Conservation (phyloP, 768 basidiomycete genomes). For the Suillus ampliporus region DNA sequence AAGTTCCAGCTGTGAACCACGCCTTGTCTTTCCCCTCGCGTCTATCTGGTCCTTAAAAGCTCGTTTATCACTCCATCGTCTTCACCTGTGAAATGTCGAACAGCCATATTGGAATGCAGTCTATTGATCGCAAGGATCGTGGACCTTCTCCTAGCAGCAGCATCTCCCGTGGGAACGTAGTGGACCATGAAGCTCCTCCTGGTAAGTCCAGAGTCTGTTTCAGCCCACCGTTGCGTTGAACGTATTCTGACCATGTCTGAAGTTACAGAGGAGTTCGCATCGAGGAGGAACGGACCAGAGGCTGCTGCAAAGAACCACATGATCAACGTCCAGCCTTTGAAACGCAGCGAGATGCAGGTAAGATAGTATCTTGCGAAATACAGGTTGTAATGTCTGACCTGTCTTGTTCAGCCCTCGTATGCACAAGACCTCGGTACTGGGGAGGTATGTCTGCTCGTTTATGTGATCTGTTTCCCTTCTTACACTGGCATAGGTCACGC, state of each 20-base stretch:
- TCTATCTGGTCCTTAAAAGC: constrained; percentile 23
- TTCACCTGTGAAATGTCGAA: constrained; percentile 29
- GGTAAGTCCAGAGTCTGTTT: constrained; percentile 47
- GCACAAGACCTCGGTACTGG: constrained; percentile 84
- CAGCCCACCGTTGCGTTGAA: constrained; percentile 3
- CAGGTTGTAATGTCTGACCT: neutral
- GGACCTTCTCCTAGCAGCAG: constrained; percentile 42
- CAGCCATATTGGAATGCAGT: neutral
- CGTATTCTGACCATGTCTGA: constrained; percentile 22
- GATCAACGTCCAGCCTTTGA: constrained; percentile 85
- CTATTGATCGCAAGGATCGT: constrained; percentile 58
- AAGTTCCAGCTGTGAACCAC: constrained; percentile 10
- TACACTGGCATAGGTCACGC: constrained; percentile 58
- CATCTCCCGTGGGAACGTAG: constrained; percentile 62
- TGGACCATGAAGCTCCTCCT: constrained; percentile 71
- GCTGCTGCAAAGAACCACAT: constrained; percentile 44
- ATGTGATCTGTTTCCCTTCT: constrained; percentile 2
- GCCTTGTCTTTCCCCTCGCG: neutral
- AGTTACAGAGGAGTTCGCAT: constrained; percentile 70
- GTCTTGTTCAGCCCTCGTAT: constrained; percentile 74
- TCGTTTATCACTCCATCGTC: neutral
- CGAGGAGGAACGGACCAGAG: constrained; percentile 36
- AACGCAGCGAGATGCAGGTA: constrained; percentile 88
- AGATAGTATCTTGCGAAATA: constrained; percentile 15
- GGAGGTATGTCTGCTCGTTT: constrained; percentile 44